Conservation (phyloP, 306 rosid species). For the Cicer bijugum region DNA sequence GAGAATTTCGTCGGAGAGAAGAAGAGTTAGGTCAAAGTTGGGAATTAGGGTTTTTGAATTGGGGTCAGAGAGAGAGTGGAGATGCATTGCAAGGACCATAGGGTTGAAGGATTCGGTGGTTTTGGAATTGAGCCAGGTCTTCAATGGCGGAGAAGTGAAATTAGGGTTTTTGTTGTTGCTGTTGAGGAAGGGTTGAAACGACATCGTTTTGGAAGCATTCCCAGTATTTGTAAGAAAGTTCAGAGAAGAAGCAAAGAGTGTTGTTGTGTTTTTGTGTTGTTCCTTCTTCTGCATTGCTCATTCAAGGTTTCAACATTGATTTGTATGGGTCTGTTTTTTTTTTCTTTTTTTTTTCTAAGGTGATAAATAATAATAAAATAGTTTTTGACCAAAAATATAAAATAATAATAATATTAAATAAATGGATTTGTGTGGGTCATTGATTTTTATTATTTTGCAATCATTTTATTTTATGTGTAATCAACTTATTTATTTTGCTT, state of each 20-base stretch:
- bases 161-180: constrained; percentile 24
- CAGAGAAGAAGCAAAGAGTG: not conserved
- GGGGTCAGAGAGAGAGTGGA: constrained; percentile 37
- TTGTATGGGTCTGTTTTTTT: not conserved
- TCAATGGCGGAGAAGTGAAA: constrained; percentile 29
- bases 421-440: constrained; percentile 6
- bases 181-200: constrained; percentile 23
- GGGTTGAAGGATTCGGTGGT: constrained; percentile 18
- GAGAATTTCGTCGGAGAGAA: constrained; percentile 42
- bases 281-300: constrained; percentile 7
- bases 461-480: not conserved
- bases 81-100: constrained; percentile 42
- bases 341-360: too few species aligned
- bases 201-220: constrained; percentile 30
- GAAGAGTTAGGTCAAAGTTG: constrained; percentile 42
- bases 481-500: not conserved
- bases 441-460: not conserved
- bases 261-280: not conserved
- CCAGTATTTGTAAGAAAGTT: not conserved
- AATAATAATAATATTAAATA: not conserved
- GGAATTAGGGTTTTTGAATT: constrained; percentile 42
- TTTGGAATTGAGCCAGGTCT: constrained; percentile 23
- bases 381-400: too few species aligned
- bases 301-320: not conserved
- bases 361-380: too few species aligned